A percentile compares a stretch with the other conserved stretches of the same genome.
These are phyloP conservation scores for Globisporangium cystogenes DNA, from an alignment of 352 stramenopile genomes.

Conservation along the genomic window DNA sequence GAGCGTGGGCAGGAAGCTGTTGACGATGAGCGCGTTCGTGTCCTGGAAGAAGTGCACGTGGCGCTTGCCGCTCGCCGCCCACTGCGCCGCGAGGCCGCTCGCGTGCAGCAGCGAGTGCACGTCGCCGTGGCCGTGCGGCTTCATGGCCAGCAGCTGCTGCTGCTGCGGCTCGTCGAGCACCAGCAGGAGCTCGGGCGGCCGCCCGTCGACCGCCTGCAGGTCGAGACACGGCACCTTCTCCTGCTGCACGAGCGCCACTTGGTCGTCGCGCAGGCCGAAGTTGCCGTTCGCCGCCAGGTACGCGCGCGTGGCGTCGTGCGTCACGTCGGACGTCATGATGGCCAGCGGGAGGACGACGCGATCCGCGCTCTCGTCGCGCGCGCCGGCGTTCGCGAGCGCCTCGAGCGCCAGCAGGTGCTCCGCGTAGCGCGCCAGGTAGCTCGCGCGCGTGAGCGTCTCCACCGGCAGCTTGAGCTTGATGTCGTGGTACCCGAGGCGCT, in stretches of 20 bases:
- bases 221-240: constrained; percentile 93
- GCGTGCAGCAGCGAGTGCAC: constrained; percentile 93
- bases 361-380: neutral
- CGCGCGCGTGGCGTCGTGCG: constrained; percentile 83
- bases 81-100: constrained; percentile 63
- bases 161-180: constrained; percentile 32
- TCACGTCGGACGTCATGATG: constrained; percentile 98
- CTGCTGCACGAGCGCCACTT: constrained; percentile 97
- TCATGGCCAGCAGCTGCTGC: constrained; percentile 69
- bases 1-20: constrained; percentile 86
- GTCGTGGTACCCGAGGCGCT: constrained; percentile 94
- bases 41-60: constrained; percentile 96
- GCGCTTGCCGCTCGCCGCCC: constrained; percentile 79
- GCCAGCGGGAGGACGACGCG: constrained; percentile 82
- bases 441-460: constrained; percentile 86
- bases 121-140: constrained; percentile 98
- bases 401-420: constrained; percentile 93
- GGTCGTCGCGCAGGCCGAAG: constrained; percentile 91
- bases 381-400: constrained; percentile 21
- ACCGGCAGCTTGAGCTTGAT: constrained; percentile 97
- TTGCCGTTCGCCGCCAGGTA: constrained; percentile 90
- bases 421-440: constrained; percentile 93
- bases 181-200: constrained; percentile 46
- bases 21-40: constrained; percentile 96
- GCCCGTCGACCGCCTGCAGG: constrained; percentile 5